phyloP scores from a whole-genome alignment of 1,284 basidiomycete genomes.

The Leccinum pachyderme region DNA sequence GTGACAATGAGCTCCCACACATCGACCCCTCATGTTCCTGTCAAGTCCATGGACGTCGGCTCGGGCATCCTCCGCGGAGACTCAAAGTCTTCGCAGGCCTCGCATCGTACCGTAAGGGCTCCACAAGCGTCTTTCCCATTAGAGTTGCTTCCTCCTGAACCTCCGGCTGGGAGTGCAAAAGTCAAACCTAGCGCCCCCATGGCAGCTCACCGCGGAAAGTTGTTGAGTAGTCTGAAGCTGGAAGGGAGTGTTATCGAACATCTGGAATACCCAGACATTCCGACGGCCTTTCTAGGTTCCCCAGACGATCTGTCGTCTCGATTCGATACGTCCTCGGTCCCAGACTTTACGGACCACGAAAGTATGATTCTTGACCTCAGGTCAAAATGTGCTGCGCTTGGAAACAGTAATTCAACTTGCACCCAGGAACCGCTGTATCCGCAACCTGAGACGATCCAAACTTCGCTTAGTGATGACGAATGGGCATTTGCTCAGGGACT shows the following conservation, averaged over 20 bases:
- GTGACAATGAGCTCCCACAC: conserved; percentile 2
- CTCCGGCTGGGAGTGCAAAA: not conserved
- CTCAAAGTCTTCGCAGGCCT: conserved; percentile 1
- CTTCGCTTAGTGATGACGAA: conserved; percentile 21
- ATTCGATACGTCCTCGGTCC: conserved; percentile 31
- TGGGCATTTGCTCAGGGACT: conserved; percentile 23
- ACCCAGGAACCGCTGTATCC: conserved; percentile 15
- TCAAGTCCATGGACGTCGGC: not conserved
- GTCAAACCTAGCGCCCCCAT: conserved; percentile 32
- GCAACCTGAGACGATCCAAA: not conserved
- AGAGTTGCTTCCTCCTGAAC: conserved; percentile 1
- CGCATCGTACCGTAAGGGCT: conserved; percentile 2
- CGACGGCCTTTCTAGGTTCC: conserved; percentile 61
- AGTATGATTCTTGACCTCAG: conserved; percentile 55
- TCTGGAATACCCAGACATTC: conserved; percentile 55
- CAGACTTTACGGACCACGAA: conserved; percentile 43
- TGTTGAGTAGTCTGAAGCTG: conserved; percentile 41
- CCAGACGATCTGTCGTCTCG: conserved; percentile 45
- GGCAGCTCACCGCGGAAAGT: conserved; percentile 55
- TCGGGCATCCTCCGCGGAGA: conserved; percentile 9
- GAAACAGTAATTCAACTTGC: conserved; percentile 15
- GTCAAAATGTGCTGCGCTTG: conserved; percentile 39
- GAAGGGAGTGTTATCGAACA: conserved; percentile 26
- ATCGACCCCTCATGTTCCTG: not conserved
- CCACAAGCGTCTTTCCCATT: conserved; percentile 1